phyloP scores from a whole-genome alignment of 225 moss, liverwort and hornwort species.

The Polytrichum formosum region DNA sequence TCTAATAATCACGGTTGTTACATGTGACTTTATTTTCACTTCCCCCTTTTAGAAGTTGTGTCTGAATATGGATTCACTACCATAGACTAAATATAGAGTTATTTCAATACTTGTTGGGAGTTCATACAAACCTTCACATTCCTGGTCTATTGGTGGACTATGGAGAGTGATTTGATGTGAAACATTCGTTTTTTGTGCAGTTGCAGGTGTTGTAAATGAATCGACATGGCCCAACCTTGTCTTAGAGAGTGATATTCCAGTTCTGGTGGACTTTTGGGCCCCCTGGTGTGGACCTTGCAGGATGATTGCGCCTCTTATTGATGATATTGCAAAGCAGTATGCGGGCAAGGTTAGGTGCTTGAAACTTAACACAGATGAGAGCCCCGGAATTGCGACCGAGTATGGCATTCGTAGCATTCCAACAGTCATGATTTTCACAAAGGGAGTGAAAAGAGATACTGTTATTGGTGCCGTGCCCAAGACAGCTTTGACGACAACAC shows the following conservation, averaged over 20 bases:
- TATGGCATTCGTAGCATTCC: slow-evolving; percentile 94
- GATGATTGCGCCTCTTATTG: slow-evolving; percentile 89
- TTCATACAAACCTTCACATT: too few relatives aligned
- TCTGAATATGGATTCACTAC: too few relatives aligned
- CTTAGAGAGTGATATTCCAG: slow-evolving; percentile 65
- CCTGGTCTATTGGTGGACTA: too few relatives aligned
- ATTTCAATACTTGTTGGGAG: too few relatives aligned
- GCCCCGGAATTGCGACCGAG: slow-evolving; percentile 76
- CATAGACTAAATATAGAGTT: too few relatives aligned
- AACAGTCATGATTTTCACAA: slow-evolving; percentile 91
- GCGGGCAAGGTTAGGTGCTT: slow-evolving; percentile 81
- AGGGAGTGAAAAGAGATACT: slow-evolving; percentile 82
- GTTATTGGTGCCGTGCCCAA: slow-evolving; percentile 91
- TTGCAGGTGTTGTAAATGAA: slow-evolving; percentile 68
- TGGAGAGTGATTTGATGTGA: too few relatives aligned
- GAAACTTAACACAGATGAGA: slow-evolving; percentile 93
- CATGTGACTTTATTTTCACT: too few relatives aligned
- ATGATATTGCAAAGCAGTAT: slow-evolving; percentile 78
- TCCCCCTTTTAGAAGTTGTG: too few relatives aligned
- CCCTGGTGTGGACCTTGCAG: slow-evolving; percentile 98
- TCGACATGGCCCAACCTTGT: slow-evolving; percentile 65
- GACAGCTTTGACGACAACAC: slow-evolving; percentile 68
- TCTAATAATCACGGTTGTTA: too few relatives aligned
- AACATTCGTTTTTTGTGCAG: slow-evolving; percentile 9
- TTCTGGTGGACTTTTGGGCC: slow-evolving; percentile 97